A percentile compares a stretch with the other conserved stretches of the same genome.
Conservation (phyloP, 2,329 filamentous ascomycete species). For the Epichloe bromicola region DNA sequence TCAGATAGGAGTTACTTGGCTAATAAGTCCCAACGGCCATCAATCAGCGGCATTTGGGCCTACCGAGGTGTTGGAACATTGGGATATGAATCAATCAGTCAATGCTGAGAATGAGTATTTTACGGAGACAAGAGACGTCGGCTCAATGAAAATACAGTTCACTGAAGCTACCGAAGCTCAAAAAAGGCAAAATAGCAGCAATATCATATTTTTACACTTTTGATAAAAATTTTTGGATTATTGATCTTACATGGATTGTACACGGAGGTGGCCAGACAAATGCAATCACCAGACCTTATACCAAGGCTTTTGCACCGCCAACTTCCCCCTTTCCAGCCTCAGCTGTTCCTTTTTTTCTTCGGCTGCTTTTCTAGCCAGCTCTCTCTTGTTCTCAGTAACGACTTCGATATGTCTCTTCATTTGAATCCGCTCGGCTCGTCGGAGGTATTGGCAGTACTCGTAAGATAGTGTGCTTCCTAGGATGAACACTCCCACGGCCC, state of each 20-base stretch:
- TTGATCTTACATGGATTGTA: constrained; percentile 1
- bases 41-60: no score
- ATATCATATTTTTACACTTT: not conserved
- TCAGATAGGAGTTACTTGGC: no score
- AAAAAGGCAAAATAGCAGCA: not conserved
- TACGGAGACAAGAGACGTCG: no score
- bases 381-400: constrained; percentile 36
- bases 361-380: constrained; percentile 30
- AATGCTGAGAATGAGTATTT: no score
- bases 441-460: constrained; percentile 70
- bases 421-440: constrained; percentile 62
- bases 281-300: constrained; percentile 41
- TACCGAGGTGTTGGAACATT: no score
- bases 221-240: not conserved
- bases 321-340: constrained; percentile 18
- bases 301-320: constrained; percentile 31
- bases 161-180: not conserved
- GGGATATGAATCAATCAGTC: no score
- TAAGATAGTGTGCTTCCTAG: constrained; percentile 58
- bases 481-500: constrained; percentile 70
- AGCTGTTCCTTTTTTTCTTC: constrained; percentile 25
- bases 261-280: not conserved
- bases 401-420: constrained; percentile 77
- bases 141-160: no score
- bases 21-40: no score